These are phyloP conservation scores for Colletotrichum sp. DNA, from an alignment of 2,329 filamentous ascomycete genomes.

Conservation along the genomic window DNA sequence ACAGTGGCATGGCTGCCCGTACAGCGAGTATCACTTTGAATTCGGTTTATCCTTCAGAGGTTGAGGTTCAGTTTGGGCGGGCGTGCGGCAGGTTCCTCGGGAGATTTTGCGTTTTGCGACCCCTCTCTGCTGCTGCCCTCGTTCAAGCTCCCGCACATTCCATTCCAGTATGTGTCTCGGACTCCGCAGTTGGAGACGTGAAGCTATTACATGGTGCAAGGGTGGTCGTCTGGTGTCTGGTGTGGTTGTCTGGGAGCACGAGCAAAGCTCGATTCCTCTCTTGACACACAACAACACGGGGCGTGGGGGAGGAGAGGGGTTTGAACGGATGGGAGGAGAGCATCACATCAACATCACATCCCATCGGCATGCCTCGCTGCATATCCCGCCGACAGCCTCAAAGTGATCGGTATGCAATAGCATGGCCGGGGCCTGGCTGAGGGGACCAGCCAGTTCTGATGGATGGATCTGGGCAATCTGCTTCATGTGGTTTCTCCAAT, in stretches of 20 bases:
- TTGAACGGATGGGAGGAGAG: neutral
- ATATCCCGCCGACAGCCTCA: neutral
- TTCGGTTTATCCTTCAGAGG: neutral
- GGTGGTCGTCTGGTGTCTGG: neutral
- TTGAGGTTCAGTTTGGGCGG: neutral
- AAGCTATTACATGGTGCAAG: neutral
- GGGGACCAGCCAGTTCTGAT: neutral
- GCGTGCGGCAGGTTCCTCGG: neutral
- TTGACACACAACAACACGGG: neutral
- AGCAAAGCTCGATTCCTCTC: neutral
- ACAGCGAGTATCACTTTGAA: neutral
- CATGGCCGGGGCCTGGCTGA: neutral
- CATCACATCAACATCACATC: neutral
- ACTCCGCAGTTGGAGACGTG: slow-evolving; percentile 17
- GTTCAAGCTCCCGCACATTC: slow-evolving; percentile 5
- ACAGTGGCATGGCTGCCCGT: neutral
- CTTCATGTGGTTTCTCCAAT: slow-evolving; percentile 14
- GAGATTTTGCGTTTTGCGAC: slow-evolving; percentile 3
- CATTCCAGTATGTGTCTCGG: slow-evolving; percentile 5
- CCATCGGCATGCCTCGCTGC: neutral
- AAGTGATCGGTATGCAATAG: neutral
- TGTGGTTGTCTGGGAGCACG: neutral
- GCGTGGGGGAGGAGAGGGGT: neutral
- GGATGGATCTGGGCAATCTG: neutral
- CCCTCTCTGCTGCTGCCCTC: neutral